phyloP scores from a whole-genome alignment of 2,329 filamentous ascomycete genomes.

The Beauveria varroae region DNA sequence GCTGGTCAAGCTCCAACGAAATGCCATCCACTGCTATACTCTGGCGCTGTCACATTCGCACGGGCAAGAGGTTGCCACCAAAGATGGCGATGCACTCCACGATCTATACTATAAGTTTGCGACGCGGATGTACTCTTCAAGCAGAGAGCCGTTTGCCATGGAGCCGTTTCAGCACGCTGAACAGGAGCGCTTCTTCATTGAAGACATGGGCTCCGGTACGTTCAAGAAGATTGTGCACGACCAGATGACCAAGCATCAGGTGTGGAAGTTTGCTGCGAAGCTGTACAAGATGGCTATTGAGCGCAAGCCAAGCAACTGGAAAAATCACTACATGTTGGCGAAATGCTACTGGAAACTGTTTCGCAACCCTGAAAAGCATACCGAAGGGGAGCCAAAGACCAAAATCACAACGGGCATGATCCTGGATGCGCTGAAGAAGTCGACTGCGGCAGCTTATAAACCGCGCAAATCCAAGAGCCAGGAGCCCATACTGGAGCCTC shows the following conservation, averaged over 20 bases:
- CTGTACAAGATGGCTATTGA: slow-evolving; percentile 50
- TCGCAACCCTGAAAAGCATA: slow-evolving; percentile 36
- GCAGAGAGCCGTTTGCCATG: slow-evolving; percentile 55
- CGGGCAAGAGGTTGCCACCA: slow-evolving; percentile 33
- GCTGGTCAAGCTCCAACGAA: slow-evolving; percentile 66
- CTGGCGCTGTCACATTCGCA: slow-evolving; percentile 51
- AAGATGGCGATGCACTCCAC: slow-evolving; percentile 46
- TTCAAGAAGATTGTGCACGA: slow-evolving; percentile 46
- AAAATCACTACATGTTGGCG: slow-evolving; percentile 52
- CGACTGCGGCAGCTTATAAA: slow-evolving; percentile 42
- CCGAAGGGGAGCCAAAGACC: slow-evolving; percentile 33
- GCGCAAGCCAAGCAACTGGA: slow-evolving; percentile 49
- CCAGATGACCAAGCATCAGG: slow-evolving; percentile 52
- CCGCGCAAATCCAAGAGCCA: slow-evolving; percentile 50
- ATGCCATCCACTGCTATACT: slow-evolving; percentile 74
- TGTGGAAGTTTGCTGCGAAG: slow-evolving; percentile 52
- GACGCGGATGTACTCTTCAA: slow-evolving; percentile 55
- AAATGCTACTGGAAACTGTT: slow-evolving; percentile 61
- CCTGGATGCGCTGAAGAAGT: slow-evolving; percentile 42
- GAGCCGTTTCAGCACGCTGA: slow-evolving; percentile 52
- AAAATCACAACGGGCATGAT: slow-evolving; percentile 30
- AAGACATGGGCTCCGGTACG: slow-evolving; percentile 40
- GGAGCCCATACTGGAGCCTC: slow-evolving; percentile 81
- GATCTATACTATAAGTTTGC: slow-evolving; percentile 54
- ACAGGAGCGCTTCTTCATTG: slow-evolving; percentile 50